phyloP scores from a whole-genome alignment of 208 protist species.

The Leishmania lainsoni region DNA sequence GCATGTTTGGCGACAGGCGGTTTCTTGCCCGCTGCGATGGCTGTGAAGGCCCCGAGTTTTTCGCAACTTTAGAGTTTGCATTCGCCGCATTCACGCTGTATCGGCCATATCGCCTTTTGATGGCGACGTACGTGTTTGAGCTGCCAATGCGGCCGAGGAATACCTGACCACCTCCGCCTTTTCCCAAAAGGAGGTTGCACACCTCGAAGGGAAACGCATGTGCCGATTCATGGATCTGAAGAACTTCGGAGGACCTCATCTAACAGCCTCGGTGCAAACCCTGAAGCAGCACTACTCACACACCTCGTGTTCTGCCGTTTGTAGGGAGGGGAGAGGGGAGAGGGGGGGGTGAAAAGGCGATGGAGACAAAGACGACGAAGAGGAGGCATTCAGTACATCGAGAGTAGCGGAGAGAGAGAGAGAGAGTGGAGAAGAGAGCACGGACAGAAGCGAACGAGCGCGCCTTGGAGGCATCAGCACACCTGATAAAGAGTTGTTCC shows the following conservation, averaged over 20 bases:
- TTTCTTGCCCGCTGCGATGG: not conserved
- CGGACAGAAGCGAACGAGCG: not conserved
- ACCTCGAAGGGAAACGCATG: constrained; percentile 64
- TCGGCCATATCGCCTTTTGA: constrained; percentile 66
- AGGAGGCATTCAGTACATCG: not conserved
- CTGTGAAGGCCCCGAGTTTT: not conserved
- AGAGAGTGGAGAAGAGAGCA: not conserved
- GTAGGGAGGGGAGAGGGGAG: not conserved
- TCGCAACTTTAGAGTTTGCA: not conserved
- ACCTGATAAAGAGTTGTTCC: not conserved
- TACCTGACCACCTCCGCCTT: constrained; percentile 73
- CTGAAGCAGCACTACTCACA: not conserved
- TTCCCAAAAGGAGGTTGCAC: constrained; percentile 69
- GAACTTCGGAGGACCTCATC: constrained; percentile 8
- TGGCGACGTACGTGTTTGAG: constrained; percentile 55
- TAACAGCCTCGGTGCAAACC: constrained; percentile 8
- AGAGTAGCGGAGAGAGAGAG: not conserved
- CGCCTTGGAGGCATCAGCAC: not conserved
- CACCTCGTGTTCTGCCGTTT: not conserved
- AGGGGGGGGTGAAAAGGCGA: too few species aligned
- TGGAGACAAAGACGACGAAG: constrained; percentile 14
- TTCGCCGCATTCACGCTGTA: not conserved
- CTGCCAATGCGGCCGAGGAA: constrained; percentile 54
- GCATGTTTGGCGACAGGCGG: not conserved
- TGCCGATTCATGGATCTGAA: not conserved